A percentile compares a stretch with the other conserved stretches of the same genome.
Evolutionary conservation across 2,329 filamentous ascomycete genomes (phyloP).

Genomic region (Fusarium protoensiforme): DNA sequence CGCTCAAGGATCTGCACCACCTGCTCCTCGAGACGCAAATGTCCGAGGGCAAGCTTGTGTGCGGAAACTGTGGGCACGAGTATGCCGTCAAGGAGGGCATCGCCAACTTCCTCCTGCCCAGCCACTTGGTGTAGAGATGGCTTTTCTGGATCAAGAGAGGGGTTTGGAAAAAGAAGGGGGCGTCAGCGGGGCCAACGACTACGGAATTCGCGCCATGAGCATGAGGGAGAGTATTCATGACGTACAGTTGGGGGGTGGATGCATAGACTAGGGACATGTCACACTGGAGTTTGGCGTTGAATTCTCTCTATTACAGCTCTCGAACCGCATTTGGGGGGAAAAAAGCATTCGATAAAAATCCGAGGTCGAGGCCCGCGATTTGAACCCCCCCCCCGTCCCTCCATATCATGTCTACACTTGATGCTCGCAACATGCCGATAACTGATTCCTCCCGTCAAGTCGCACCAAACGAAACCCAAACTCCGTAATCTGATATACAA

Average conservation of each 20-base stretch:
- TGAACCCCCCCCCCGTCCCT: conserved; percentile 9
- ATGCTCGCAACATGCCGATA: conserved; percentile 37
- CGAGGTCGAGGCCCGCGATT: conserved; percentile 9
- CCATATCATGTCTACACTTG: conserved; percentile 31
- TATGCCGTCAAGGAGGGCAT: conserved; percentile 96
- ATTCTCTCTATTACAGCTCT: conserved; percentile 24
- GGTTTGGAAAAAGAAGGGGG: neutral
- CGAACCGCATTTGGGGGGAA: conserved; percentile 24
- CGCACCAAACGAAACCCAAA: conserved; percentile 42
- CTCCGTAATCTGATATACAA: conserved; percentile 47
- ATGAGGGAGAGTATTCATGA: conserved; percentile 7
- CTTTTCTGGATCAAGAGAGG: neutral
- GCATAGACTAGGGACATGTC: conserved; percentile 12
- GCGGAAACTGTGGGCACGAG: conserved; percentile 91
- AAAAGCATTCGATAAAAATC: conserved; percentile 26
- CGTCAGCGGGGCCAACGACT: neutral
- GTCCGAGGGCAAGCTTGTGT: conserved; percentile 87
- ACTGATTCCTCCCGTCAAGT: conserved; percentile 36
- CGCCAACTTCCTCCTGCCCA: conserved; percentile 93
- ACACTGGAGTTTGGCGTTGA: conserved; percentile 42
- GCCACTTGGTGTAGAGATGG: conserved; percentile 76
- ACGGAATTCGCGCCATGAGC: neutral
- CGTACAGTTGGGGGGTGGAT: neutral
- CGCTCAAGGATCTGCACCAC: conserved; percentile 81
- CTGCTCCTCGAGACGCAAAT: conserved; percentile 91